Evolutionary conservation across 176 grass and related monocot genomes (phyloP), one percentile per base, ranked within the genome.

Genomic region (Microstegium vimineum): DNA sequence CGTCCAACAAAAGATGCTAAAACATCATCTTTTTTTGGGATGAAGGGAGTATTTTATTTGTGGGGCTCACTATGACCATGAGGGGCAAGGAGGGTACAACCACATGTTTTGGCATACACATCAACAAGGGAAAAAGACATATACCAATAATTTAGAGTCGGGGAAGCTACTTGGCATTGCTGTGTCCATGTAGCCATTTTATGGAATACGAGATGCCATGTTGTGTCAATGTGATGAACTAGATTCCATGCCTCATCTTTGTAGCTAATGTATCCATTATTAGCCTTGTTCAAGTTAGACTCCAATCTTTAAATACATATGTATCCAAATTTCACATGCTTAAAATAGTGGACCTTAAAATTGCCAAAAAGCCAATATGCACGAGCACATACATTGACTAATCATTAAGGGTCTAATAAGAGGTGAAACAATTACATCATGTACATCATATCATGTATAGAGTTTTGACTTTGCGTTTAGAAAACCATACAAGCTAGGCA

Each of bases 181-280:
- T 63, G 34, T 6, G 37, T 76, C 71, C 79, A 80, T 20, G 56
- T 49, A 59, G 35, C 59, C 26, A 8, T 6, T 54, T 1, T 25
- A 71, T 77, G 73, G 73, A 77, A 64, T 76, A 56, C 30, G 69
- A 62, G 37, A 81, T 40, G 78, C 31, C 75, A 38, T 63, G 52
- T 71, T 77, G 17, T 41, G 23, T 17, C 16, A 57, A 20, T 52
- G 56, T 17, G 8, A 51, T 37, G 30, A 74, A 46, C 27, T 14
- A n/a, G 5, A 43, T 9, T 40, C 5, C 28, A 27, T 51, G 4
- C 45, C 60, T 62, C 20, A 26, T 47, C 1, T 46, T 63, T 47
- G 8, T 70, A 40, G 63, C 23, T 71, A 30, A 22, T 31, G 8
- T 71, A 59, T 32, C 27, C 22, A 62, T 47, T n/a, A 28, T 32